Base-by-base conservation (phyloP, 2,329 filamentous ascomycete species). In the Aspergillus vadensis region DNA sequence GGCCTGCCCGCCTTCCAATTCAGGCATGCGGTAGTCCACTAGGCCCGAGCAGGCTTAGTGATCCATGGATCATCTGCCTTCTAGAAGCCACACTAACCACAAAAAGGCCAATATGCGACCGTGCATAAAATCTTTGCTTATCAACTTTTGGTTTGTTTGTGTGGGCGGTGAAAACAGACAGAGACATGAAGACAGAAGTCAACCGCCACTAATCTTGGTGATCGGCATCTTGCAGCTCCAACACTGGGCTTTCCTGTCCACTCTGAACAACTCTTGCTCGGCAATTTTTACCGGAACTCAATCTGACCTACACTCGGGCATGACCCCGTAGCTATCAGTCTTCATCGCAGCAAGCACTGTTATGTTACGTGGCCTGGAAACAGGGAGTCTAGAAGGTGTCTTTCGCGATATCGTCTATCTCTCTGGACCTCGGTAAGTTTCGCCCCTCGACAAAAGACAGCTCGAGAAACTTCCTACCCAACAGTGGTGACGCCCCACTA, bases 341-440 rank as follows among this genome's bases (percentile, higher is more conserved):
- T 1, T 36, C 32, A 5, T 36, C 5, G 32, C 32, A 36, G 32
- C 10, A 5, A 36, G 32, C 12, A 14, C 30, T 36, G 12, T 36
- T 0, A 14, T 36, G 32, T 12, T 36, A 14, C 32, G 32, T 36
- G 32, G 32, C 32, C 32, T 14, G 12, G 32, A 5, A 15, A 36
- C 32, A 14, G 2, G 32, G 12, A 23, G 41, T 44, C 19, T 44
- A 23, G 41, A 44, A 44, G 41, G 19, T n/a, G 19, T n/a, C 12
- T 19, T 44, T 12, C 23, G 19, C 12, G 32, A 36, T 36, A 43
- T 43, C 10, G 23, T 12, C 25, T 15, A 43, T 51, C 7, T 15
- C 19, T 38, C 48, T 55, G 53, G 5, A 47, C 53, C 53, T 55
- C 53, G 53, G 53, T 10, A 55, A 44, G 12, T 57, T 57, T 27